Evolutionary conservation across 2,329 filamentous ascomycete genomes (phyloP).

Genomic region (Beauveria brongniartii): DNA sequence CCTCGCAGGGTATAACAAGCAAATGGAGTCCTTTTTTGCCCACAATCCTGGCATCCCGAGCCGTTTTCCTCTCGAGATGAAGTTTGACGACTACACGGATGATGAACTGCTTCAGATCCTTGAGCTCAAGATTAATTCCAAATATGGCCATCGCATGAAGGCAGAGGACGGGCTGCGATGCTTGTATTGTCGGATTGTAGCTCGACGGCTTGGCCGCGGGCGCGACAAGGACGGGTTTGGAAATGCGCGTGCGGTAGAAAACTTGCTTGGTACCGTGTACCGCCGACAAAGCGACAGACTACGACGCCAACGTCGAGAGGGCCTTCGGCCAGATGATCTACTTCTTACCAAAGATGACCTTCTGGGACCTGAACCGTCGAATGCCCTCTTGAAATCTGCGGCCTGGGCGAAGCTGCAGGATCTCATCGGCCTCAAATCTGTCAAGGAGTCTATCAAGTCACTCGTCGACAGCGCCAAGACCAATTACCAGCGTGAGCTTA

Average conservation of each 20-base stretch:
- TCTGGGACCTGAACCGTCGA: conserved; percentile 58
- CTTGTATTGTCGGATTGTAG: conserved; percentile 55
- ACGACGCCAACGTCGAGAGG: conserved; percentile 32
- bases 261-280: conserved; percentile 44
- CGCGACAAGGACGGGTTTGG: conserved; percentile 62
- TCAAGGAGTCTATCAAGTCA: conserved; percentile 52
- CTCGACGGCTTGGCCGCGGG: conserved; percentile 51
- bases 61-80: conserved; percentile 57
- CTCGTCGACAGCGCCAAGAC: conserved; percentile 52
- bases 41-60: conserved; percentile 66
- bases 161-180: conserved; percentile 51
- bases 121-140: conserved; percentile 41
- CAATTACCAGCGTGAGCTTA: conserved; percentile 60
- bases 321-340: conserved; percentile 44
- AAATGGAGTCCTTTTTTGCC: conserved; percentile 70
- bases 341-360: conserved; percentile 58
- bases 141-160: conserved; percentile 47
- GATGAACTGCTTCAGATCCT: conserved; percentile 57
- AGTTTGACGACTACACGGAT: conserved; percentile 63
- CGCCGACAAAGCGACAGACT: conserved; percentile 53
- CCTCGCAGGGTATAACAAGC: conserved; percentile 62
- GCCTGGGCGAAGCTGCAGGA: conserved; percentile 51
- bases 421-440: conserved; percentile 50
- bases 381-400: conserved; percentile 39
- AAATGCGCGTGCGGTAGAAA: conserved; percentile 64